phyloP scores from a whole-genome alignment of 1,284 basidiomycete genomes.

The Cutaneotrichosporon daszewskae region DNA sequence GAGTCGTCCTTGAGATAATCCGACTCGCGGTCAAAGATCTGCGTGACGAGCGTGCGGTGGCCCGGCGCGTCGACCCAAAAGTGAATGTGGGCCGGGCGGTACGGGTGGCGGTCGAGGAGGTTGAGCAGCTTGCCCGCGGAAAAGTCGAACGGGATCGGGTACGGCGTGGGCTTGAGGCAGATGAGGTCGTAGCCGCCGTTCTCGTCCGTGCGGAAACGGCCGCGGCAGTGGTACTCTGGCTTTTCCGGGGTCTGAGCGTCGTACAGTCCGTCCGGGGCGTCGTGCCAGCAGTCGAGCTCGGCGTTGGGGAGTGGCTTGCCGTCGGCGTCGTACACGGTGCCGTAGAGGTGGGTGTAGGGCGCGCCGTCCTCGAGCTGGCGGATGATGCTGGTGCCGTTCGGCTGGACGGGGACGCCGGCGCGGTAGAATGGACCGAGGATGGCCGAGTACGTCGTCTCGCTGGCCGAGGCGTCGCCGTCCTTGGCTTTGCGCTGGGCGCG shows the following conservation, averaged over 20 bases:
- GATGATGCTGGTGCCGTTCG: conserved; percentile 34
- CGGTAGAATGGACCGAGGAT: conserved; percentile 39
- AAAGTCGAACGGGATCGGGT: conserved; percentile 47
- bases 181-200: conserved; percentile 37
- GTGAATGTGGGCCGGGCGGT: conserved; percentile 46
- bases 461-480: conserved; percentile 5
- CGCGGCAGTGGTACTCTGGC: conserved; percentile 41
- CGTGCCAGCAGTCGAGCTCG: conserved; percentile 46
- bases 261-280: conserved; percentile 44
- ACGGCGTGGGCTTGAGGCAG: conserved; percentile 43
- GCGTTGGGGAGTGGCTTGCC: conserved; percentile 42
- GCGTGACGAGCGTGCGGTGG: conserved; percentile 35
- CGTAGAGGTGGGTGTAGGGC: conserved; percentile 36
- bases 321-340: conserved; percentile 32
- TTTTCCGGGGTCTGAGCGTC: conserved; percentile 44
- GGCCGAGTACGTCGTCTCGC: conserved; percentile 36
- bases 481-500: conserved; percentile 14
- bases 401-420: conserved; percentile 35
- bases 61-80: conserved; percentile 31
- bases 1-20: conserved; percentile 45
- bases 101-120: conserved; percentile 41
- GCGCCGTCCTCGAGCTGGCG: conserved; percentile 31
- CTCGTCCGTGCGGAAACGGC: conserved; percentile 38
- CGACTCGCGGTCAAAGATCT: conserved; percentile 43
- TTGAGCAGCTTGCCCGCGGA: conserved; percentile 41